Conservation (phyloP, 2,329 filamentous ascomycete species). For the Volutella citrinella region DNA sequence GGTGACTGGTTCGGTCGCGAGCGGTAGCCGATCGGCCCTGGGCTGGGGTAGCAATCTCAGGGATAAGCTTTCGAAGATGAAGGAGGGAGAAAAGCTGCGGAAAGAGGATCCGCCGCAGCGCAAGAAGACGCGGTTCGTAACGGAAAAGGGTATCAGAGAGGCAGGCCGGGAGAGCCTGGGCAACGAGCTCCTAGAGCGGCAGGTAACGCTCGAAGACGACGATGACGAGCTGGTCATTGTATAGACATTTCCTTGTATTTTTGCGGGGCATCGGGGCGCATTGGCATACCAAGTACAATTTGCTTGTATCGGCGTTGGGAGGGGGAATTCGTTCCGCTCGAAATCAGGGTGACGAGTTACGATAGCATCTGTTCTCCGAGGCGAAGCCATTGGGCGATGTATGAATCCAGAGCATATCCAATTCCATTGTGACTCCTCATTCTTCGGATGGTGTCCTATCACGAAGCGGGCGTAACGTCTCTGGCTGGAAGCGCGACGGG, state of each 20-base stretch:
- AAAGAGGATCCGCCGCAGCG: conserved; percentile 45
- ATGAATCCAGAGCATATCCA: too few relatives aligned
- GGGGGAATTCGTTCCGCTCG: conserved; percentile 9
- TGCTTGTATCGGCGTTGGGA: conserved; percentile 17
- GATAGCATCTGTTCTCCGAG: conserved; percentile 22
- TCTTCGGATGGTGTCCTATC: too few relatives aligned
- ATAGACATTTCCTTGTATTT: conserved; percentile 21
- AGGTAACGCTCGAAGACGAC: conserved; percentile 40
- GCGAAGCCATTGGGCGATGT: too few relatives aligned
- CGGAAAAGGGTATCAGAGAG: conserved; percentile 72
- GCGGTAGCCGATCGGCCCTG: conserved; percentile 30
- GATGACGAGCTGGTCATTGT: conserved; percentile 53
- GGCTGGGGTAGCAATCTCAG: conserved; percentile 58
- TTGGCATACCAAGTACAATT: conserved; percentile 15
- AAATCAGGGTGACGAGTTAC: conserved; percentile 18
- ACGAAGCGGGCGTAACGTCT: too few relatives aligned
- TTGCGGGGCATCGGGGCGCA: conserved; percentile 15
- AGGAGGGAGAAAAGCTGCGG: conserved; percentile 53
- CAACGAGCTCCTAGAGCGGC: conserved; percentile 39
- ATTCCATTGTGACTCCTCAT: too few relatives aligned
- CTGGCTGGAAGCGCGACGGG: too few relatives aligned
- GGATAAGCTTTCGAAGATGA: conserved; percentile 60
- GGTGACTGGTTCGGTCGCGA: conserved; percentile 28
- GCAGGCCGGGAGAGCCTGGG: conserved; percentile 73
- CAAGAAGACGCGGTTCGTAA: conserved; percentile 79